Evolutionary conservation across 306 rosid species (phyloP).

Genomic region (Casuarina equisetifolia): DNA sequence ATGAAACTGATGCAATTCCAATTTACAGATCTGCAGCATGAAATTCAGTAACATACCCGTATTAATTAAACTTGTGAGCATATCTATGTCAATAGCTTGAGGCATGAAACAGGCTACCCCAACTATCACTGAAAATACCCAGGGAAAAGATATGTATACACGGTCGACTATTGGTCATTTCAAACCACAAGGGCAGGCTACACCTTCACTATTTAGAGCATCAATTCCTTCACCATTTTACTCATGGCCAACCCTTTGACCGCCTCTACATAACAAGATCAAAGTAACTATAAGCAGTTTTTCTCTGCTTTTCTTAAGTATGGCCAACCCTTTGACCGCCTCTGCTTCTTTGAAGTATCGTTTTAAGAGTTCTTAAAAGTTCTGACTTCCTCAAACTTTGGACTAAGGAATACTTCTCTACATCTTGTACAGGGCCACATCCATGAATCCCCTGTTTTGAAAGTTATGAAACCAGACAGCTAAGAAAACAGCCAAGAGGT

Average conservation of each 20-base stretch:
- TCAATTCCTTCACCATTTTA: not conserved
- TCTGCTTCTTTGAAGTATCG: not conserved
- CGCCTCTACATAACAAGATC: not conserved
- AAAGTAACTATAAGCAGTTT: not conserved
- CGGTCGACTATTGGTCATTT: not conserved
- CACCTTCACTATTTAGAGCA: not conserved
- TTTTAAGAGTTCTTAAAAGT: no score
- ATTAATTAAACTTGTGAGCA: not conserved
- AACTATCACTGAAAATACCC: not conserved
- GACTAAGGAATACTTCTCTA: not conserved
- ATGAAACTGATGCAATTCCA: not conserved
- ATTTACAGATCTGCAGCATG: not conserved
- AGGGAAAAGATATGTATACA: not conserved
- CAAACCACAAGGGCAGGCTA: constrained; percentile 1
- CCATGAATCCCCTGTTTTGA: not conserved
- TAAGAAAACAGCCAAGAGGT: not conserved
- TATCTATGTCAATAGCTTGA: not conserved
- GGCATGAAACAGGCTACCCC: not conserved
- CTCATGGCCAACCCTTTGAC: not conserved
- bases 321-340: no score
- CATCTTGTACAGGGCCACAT: not conserved
- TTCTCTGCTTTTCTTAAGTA: not conserved
- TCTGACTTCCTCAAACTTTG: not conserved
- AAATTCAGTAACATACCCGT: not conserved
- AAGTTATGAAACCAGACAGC: not conserved